phyloP scores from a whole-genome alignment of 768 basidiomycete genomes.

The Brasilioporus rufonigricans region DNA sequence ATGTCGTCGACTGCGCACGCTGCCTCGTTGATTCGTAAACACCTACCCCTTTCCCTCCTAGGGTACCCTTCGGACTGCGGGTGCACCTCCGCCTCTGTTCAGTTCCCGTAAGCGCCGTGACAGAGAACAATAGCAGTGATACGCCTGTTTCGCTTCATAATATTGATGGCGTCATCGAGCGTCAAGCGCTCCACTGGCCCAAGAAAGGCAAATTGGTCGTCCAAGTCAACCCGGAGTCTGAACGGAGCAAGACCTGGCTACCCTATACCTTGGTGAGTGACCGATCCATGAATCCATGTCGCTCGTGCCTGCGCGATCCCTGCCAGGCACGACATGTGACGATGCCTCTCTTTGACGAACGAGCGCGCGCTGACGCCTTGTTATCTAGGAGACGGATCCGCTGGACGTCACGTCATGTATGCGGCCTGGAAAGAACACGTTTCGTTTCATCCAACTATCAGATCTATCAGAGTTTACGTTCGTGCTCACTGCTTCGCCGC shows the following conservation, averaged over 20 bases:
- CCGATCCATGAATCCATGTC: neutral
- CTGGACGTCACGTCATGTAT: constrained; percentile 43
- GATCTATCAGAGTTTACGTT: constrained; percentile 43
- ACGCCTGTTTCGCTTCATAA: neutral
- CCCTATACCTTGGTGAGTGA: constrained; percentile 42
- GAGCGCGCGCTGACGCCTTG: neutral
- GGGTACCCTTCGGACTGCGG: constrained; percentile 13
- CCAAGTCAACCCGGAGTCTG: constrained; percentile 40
- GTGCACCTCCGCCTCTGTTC: constrained; percentile 24
- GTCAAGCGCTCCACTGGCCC: constrained; percentile 40
- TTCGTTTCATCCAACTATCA: constrained; percentile 51
- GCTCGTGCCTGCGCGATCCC: neutral
- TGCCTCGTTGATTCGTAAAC: neutral
- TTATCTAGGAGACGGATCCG: constrained; percentile 28
- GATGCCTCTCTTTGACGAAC: neutral
- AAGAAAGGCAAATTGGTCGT: constrained; percentile 43
- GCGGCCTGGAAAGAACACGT: constrained; percentile 42
- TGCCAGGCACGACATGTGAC: too few species aligned
- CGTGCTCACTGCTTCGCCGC: constrained; percentile 39
- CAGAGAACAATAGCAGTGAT: neutral
- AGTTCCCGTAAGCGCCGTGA: constrained; percentile 3
- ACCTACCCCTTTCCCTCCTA: neutral
- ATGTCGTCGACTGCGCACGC: neutral
- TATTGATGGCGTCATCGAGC: constrained; percentile 9
- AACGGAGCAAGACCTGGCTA: constrained; percentile 39